A percentile compares a stretch with the other conserved stretches of the same genome.
These are phyloP conservation scores for Dendrobium catenatum DNA, from an alignment of 106 monocot genomes.

Conservation along the genomic window DNA sequence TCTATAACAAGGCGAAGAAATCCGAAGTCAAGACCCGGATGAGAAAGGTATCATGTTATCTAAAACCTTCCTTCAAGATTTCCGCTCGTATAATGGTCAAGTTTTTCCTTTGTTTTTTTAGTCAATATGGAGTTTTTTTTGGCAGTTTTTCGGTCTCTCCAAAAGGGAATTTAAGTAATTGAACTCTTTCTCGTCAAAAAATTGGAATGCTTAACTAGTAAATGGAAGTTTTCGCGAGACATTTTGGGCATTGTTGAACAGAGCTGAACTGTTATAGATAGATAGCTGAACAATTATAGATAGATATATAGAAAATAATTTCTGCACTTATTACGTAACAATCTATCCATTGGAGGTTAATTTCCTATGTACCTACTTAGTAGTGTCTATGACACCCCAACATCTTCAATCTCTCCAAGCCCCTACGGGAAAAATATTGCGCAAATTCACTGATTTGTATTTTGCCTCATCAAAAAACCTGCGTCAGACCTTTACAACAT, in stretches of 20 bases:
- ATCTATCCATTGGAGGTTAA: too few relatives aligned
- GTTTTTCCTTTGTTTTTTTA: too few relatives aligned
- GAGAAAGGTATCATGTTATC: conserved; percentile 47
- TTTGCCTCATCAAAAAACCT: too few relatives aligned
- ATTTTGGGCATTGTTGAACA: not conserved
- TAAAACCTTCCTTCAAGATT: not conserved
- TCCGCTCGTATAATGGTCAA: not conserved
- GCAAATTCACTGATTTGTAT: too few relatives aligned
- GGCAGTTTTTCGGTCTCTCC: not conserved
- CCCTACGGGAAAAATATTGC: too few relatives aligned
- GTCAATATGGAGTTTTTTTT: not conserved
- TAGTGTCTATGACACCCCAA: too few relatives aligned
- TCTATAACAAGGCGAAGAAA: conserved; percentile 65
- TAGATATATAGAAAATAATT: too few relatives aligned
- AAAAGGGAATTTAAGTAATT: not conserved
- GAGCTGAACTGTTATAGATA: not conserved
- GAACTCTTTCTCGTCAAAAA: not conserved
- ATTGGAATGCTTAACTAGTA: not conserved
- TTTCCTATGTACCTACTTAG: too few relatives aligned
- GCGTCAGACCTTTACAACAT: too few relatives aligned
- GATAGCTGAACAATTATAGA: not conserved
- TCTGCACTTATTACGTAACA: too few relatives aligned
- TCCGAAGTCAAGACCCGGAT: conserved; percentile 71
- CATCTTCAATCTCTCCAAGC: too few relatives aligned
- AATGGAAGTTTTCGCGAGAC: not conserved